Conservation (phyloP, 495 filamentous ascomycete species). For the Hypoxylon cercidicola region DNA sequence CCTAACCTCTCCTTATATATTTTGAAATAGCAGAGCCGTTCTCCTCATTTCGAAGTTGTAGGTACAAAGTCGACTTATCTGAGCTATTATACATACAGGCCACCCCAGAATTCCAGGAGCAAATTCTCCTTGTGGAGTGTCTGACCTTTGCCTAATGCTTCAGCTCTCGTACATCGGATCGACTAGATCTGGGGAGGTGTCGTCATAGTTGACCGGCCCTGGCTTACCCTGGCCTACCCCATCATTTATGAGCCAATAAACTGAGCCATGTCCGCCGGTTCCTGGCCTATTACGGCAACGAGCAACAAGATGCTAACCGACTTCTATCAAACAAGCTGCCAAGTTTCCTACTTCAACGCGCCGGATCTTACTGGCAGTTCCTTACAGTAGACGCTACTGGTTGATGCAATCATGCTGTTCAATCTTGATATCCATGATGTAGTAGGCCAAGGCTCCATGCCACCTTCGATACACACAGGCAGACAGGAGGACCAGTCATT, state of each 20-base stretch:
- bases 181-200: slow-evolving; percentile 28
- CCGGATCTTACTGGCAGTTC: slow-evolving; percentile 12
- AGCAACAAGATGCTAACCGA: slow-evolving; percentile 22
- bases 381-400: slow-evolving; percentile 20
- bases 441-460: slow-evolving; percentile 29
- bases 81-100: too few species aligned
- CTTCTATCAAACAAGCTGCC: slow-evolving; percentile 23
- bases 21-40: too few species aligned
- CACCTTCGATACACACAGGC: slow-evolving; percentile 14
- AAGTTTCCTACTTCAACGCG: slow-evolving; percentile 24
- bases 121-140: slow-evolving; percentile 16
- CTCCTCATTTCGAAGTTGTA: too few species aligned
- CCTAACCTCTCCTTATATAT: too few species aligned
- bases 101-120: too few species aligned
- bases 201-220: slow-evolving; percentile 36
- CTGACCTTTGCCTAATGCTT: slow-evolving; percentile 18
- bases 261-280: slow-evolving; percentile 7
- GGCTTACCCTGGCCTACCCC: slow-evolving; percentile 12
- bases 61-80: too few species aligned
- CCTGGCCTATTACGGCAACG: slow-evolving; percentile 37
- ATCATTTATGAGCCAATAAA: slow-evolving; percentile 34
- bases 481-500: slow-evolving; percentile 3
- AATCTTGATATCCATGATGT: slow-evolving; percentile 37
- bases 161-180: slow-evolving; percentile 16
- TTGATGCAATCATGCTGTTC: slow-evolving; percentile 32